A percentile compares a stretch with the other conserved stretches of the same genome.
These are phyloP conservation scores for Zarea fungicola DNA, from an alignment of 2,329 filamentous ascomycete genomes.

Conservation along the genomic window DNA sequence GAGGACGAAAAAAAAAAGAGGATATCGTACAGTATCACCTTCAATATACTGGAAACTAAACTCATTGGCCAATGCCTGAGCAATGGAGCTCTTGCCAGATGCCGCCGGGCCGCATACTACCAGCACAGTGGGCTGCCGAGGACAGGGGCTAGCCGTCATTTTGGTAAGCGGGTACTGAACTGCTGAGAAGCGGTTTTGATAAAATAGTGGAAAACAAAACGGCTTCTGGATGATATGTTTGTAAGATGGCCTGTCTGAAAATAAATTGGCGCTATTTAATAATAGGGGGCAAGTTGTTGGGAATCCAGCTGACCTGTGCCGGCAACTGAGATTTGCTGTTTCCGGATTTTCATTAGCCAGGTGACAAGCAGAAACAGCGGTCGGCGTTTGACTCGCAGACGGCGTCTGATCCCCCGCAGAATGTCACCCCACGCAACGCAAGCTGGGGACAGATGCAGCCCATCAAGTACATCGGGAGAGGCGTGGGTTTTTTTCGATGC, in stretches of 20 bases:
- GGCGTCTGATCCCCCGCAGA: constrained; percentile 8
- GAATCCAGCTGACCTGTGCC: no score
- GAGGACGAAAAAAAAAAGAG: not conserved
- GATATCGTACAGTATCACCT: constrained; percentile 46
- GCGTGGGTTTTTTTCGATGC: no score
- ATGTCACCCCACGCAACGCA: constrained; percentile 4
- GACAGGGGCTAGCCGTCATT: not conserved
- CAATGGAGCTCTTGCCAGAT: constrained; percentile 11
- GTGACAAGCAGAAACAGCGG: constrained; percentile 6
- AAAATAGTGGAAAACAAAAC: not conserved
- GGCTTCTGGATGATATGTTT: not conserved
- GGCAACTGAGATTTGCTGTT: no score
- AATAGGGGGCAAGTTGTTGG: not conserved
- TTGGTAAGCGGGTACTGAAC: not conserved
- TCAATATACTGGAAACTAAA: constrained; percentile 36
- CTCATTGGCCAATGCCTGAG: constrained; percentile 4
- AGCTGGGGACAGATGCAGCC: no score
- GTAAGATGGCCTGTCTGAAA: not conserved
- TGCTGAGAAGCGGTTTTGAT: not conserved
- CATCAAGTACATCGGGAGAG: no score
- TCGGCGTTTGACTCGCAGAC: constrained; percentile 1
- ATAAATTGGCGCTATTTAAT: not conserved
- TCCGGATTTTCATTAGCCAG: not conserved
- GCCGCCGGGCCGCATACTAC: constrained; percentile 13
- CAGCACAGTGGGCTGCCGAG: constrained; percentile 1